Conservation (phyloP, 495 filamentous ascomycete species). For the Lophiotrema nucula region DNA sequence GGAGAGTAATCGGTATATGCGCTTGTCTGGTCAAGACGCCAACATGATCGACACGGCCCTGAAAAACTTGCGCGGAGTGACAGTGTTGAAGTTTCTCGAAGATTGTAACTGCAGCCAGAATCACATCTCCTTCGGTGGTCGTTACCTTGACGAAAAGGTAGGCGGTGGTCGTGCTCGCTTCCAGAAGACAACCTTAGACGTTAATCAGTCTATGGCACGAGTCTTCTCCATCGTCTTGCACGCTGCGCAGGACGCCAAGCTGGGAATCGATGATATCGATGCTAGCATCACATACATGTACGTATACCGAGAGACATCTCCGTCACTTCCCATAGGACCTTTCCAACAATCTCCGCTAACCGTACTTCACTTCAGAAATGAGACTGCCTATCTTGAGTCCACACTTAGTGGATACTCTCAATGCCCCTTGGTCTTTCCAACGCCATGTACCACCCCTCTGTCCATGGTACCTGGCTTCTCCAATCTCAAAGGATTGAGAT, state of each 20-base stretch:
- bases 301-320: neutral
- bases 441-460: too few species aligned
- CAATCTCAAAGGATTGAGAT: too few species aligned
- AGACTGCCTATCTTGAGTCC: neutral
- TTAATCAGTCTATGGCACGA: neutral
- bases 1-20: too few species aligned
- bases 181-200: neutral
- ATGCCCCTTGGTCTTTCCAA: too few species aligned
- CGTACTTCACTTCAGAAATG: neutral
- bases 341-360: neutral
- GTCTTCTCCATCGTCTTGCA: slow-evolving; percentile 6
- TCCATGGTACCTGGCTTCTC: too few species aligned
- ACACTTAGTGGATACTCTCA: too few species aligned
- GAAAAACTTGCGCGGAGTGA: too few species aligned
- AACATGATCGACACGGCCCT: too few species aligned
- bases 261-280: neutral
- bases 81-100: neutral
- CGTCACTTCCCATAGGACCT: neutral
- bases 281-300: neutral
- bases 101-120: neutral
- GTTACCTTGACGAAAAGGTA: neutral
- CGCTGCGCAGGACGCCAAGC: neutral
- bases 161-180: slow-evolving; percentile 5
- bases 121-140: neutral
- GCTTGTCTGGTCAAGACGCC: too few species aligned